Evolutionary conservation across 192 early-diverging fungal species (phyloP).

Genomic region (Gigaspora rosea): DNA sequence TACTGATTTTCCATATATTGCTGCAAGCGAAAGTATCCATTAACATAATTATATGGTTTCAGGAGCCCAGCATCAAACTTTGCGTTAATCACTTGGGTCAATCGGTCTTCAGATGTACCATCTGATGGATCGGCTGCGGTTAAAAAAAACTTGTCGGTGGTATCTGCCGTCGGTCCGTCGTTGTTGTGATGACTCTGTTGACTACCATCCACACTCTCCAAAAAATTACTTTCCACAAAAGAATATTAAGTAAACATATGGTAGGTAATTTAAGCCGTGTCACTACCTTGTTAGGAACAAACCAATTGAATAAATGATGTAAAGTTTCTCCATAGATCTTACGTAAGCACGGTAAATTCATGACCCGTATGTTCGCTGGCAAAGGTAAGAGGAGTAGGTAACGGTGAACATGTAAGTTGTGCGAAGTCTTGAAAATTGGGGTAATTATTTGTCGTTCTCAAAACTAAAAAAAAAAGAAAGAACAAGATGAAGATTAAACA

Average conservation of each 20-base stretch:
- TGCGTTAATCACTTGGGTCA: constrained; percentile 90
- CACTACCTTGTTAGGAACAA: background rate
- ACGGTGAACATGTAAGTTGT: constrained; percentile 19
- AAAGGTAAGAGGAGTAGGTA: constrained; percentile 68
- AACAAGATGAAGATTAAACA: background rate
- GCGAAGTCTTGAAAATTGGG: constrained; percentile 11
- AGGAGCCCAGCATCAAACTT: constrained; percentile 95
- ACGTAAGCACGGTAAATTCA: constrained; percentile 76
- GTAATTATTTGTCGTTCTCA: background rate
- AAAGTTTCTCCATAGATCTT: background rate
- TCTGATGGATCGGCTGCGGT: constrained; percentile 92
- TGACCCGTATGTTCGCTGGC: constrained; percentile 77
- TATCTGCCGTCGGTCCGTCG: constrained; percentile 46
- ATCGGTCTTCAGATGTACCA: constrained; percentile 81
- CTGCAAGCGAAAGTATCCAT: constrained; percentile 86
- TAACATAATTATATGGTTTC: constrained; percentile 97
- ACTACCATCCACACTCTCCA: constrained; percentile 52
- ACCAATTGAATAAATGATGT: background rate
- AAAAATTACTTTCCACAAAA: constrained; percentile 52
- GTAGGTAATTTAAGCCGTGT: background rate
- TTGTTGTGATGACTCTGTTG: constrained; percentile 36
- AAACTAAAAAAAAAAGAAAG: constrained; percentile 4
- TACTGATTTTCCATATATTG: constrained; percentile 87
- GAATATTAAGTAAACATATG: background rate
- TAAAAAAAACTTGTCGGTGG: constrained; percentile 86